Evolutionary conservation across 2,329 filamentous ascomycete species (phyloP), one percentile per base, ranked within the genome.

Genomic region (Tolypocladium tundrense): DNA sequence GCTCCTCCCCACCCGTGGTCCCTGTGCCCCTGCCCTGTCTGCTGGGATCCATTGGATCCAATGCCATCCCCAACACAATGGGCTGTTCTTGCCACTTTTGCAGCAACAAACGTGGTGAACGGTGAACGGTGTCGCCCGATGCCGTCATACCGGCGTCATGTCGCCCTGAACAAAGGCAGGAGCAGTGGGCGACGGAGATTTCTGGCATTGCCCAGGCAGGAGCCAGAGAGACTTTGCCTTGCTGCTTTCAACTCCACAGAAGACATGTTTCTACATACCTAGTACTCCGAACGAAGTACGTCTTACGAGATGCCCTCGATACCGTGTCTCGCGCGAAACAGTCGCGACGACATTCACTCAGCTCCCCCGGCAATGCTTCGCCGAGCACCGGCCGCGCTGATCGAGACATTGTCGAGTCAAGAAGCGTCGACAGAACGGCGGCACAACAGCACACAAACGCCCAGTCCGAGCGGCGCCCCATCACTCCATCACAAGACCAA

Each of bases 31-130:
- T 54, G 37, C 37, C 52, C 24, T 31, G 37, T 27, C 42, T 57
- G 55, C 55, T 31, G 55, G 55, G 54, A 39, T 50, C 52, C 52
- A 31, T 31, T 48, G 55, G 54, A 39, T 50, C 52, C 52, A 31
- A 56, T 56, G 21, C 27, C 31, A 55, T 43, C 54, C 31, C 42
- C 54, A 55, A 45, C 41, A 43, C 54, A 43, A 48, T 55, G 27
- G 54, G 42, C 42, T n/a, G 54, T 48, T 37, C 42, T 50, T 56
- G 54, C 19, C 27, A 45, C 33, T 52, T 52, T 35, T 35, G 31
- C 19, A 21, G 31, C 48, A 52, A 13, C 48, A 35, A 35, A 13
- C 48, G 19, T 10, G 48, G 48, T 52, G 48, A 37, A 24, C 19
- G 48, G 48, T 52, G 48, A 37, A 24, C n/a, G 54, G 6, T 33